Conservation (phyloP, 2,329 filamentous ascomycete species). For the Neopestalotiopsis rosae region DNA sequence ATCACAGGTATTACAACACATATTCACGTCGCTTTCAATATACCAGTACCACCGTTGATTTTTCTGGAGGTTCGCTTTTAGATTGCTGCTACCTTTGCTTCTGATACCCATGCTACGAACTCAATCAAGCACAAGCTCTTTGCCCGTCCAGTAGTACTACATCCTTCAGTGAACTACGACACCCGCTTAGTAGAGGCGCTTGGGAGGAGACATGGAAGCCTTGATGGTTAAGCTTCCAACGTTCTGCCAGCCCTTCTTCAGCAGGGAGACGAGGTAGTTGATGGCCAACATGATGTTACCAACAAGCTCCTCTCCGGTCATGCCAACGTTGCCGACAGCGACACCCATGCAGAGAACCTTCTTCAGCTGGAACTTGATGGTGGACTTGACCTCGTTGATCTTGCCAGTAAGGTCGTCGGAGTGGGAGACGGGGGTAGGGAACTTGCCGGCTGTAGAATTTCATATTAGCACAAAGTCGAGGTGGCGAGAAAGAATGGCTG, state of each 20-base stretch:
- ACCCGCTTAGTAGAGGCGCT: slow-evolving; percentile 85
- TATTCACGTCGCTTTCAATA: no score
- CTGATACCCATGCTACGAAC: slow-evolving; percentile 25
- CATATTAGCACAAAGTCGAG: background rate
- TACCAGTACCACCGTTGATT: background rate
- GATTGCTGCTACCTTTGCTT: slow-evolving; percentile 23
- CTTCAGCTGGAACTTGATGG: slow-evolving; percentile 99
- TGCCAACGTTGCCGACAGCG: slow-evolving; percentile 97
- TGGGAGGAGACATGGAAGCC: slow-evolving; percentile 99
- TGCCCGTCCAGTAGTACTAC: slow-evolving; percentile 28
- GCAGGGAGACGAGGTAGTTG: slow-evolving; percentile 99
- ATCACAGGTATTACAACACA: background rate
- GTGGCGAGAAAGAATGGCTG: background rate
- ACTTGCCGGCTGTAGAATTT: slow-evolving; percentile 84
- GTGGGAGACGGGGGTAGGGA: slow-evolving; percentile 98
- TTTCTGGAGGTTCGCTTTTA: slow-evolving; percentile 33
- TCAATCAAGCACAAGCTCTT: slow-evolving; percentile 22
- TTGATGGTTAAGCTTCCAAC: slow-evolving; percentile 99
- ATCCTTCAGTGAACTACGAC: slow-evolving; percentile 30
- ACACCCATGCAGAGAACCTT: slow-evolving; percentile 99
- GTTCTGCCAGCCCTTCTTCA: slow-evolving; percentile 99
- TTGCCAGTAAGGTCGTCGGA: slow-evolving; percentile 90
- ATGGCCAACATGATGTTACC: slow-evolving; percentile 99
- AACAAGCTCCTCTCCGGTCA: slow-evolving; percentile 94
- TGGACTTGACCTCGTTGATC: slow-evolving; percentile 99